Base-by-base conservation (phyloP, 768 basidiomycete genomes). In the Hortiboletus flavorubellus region DNA sequence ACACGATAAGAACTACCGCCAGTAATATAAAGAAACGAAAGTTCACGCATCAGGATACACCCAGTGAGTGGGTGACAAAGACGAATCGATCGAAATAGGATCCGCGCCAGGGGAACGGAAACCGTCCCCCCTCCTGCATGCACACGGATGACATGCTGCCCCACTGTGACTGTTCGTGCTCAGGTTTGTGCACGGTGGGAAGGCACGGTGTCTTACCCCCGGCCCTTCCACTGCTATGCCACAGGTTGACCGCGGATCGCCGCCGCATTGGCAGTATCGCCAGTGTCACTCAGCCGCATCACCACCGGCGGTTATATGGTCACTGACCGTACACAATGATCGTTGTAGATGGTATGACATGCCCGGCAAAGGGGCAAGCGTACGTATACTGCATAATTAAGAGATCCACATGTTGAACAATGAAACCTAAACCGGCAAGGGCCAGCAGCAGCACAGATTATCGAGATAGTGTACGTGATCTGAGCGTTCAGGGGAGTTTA, bases 321-420 rank as follows among this genome's bases (percentile, higher is more conserved):
- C 66, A 37, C 59, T 58, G 38, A 65, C 64, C 49, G 73, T 75
- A 63, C 76, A 75, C 74, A 73, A 15, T 49, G 34, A 55, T 40
- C 38, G 46, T 42, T 30, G 53, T 58, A 49, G 48, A 45, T 38
- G 48, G 29, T 37, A 57, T 44, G 21, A 49, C 41, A 59, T 12
- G 38, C 42, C n/a, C 44, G 29, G 18, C 46, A 48, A 37, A 26
- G 18, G 56, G 51, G 41, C 50, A 59, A 40, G 75, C 79, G 59
- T 57, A 85, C 80, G 69, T 86, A 86, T 68, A 81, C 65, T 47
- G 72, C 74, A 63, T 89, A 85, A 65, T 87, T 83, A 33, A 84
- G 64, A 21, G 72, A 68, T 55, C 85, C 56, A 29, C 84, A 59
- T 83, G 86, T 60, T 83, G 84, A 16, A 80, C 84, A 45, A 87